Evolutionary conservation across 176 grass and related monocot genomes (phyloP), one percentile per base, ranked within the genome.

Genomic region (Ananas comosus): DNA sequence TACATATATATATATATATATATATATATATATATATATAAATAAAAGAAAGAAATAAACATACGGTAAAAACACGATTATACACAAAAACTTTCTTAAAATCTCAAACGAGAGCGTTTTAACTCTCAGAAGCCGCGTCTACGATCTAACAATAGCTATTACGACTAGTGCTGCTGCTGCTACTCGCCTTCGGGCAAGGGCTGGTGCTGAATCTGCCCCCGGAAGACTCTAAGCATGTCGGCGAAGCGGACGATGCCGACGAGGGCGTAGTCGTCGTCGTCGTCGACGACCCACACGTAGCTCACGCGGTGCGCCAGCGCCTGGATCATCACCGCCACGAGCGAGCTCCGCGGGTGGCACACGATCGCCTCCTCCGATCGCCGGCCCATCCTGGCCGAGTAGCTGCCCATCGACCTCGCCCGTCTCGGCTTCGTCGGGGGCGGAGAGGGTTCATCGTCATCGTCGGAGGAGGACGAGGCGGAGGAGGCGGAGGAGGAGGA

Each of bases 311-410:
- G 88, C 48, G 83, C 72, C 64, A 83, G 29, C 2, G 91, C 80
- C 77, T 88, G 88, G 63, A 83, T 72, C 91, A 91, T 85, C 29
- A 96, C 82, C 10, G 88, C 88, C 83, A 96, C 88, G 54, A 88
- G 80, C 9, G 88, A 96, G 69, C 91, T 96, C 11, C 69, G 48
- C 9, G 65, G 72, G 13, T 65, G 85, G 77, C 91, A 96, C 64
- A 81, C 66, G 70, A 91, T 82, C 1, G 79, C 76, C 11, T 80
- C 76, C 66, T 81, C 79, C 13, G 77, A 49, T 14, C 80, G 57
- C 66, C 76, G 49, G 53, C 85, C 74, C 80, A 64, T 72, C 27
- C 69, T 79, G 42, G 48, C 57, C 48, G 72, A 71, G 56, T 73
- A 72, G 53, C 66, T 25, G 48, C 70, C 61, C 3, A 10, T 33